These are phyloP conservation scores for Fusarium secorum DNA, from an alignment of 2,329 filamentous ascomycete species.

Conservation along the genomic window DNA sequence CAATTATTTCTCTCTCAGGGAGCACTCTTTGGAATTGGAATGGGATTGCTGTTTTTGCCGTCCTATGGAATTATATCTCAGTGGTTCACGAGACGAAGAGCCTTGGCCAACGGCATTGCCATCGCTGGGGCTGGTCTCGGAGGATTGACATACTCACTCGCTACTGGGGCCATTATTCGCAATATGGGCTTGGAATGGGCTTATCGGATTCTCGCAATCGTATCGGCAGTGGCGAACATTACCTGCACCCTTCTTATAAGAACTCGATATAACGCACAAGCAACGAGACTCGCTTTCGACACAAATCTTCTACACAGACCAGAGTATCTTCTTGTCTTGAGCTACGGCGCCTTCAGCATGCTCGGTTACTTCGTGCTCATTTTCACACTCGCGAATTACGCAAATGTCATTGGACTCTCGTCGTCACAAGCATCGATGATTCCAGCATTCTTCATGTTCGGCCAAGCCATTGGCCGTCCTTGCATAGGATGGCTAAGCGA, in stretches of 20 bases:
- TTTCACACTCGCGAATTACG: constrained; percentile 71
- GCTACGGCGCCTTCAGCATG: constrained; percentile 68
- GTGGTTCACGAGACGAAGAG: constrained; percentile 65
- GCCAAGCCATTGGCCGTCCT: constrained; percentile 49
- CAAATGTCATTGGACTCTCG: constrained; percentile 64
- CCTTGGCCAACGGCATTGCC: constrained; percentile 65
- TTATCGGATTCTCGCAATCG: constrained; percentile 58
- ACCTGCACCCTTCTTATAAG: constrained; percentile 63
- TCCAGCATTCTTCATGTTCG: constrained; percentile 69
- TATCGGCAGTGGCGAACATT: constrained; percentile 63
- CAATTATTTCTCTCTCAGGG: constrained; percentile 68
- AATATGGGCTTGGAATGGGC: constrained; percentile 63
- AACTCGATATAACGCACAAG: constrained; percentile 50
- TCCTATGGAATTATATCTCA: constrained; percentile 64
- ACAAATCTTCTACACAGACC: constrained; percentile 45
- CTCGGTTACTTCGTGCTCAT: constrained; percentile 71
- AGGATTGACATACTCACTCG: constrained; percentile 38
- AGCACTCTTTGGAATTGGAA: constrained; percentile 66
- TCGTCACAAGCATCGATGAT: constrained; percentile 67
- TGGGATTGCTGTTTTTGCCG: constrained; percentile 67
- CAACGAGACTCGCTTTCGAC: constrained; percentile 18
- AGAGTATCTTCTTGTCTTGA: constrained; percentile 65
- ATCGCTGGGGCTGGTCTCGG: constrained; percentile 59
- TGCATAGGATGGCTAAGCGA: constrained; percentile 47
- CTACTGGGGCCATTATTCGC: constrained; percentile 58